Evolutionary conservation across 345 rosid genomes (phyloP).

Genomic region (Hypericum perforatum): DNA sequence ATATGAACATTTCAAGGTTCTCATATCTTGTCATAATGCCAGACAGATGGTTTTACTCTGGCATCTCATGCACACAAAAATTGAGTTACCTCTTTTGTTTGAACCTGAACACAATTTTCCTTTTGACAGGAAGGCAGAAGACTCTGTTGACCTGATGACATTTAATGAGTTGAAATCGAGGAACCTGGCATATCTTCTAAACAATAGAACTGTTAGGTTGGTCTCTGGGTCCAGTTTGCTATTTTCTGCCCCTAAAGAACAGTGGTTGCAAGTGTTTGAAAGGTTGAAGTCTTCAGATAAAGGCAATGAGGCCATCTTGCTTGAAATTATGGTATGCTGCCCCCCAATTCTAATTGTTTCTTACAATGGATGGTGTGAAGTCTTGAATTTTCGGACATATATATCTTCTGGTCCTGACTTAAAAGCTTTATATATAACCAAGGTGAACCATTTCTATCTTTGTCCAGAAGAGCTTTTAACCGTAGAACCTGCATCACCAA

Average conservation of each 20-base stretch:
- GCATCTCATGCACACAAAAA: no score
- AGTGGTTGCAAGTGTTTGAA: conserved; percentile 53
- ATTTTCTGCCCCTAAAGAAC: conserved; percentile 51
- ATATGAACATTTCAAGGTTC: no score
- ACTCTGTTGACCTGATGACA: conserved; percentile 30
- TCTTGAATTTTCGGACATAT: no score
- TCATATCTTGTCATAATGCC: no score
- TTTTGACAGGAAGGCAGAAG: conserved; percentile 28
- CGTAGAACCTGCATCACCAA: no score
- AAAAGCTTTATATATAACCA: no score
- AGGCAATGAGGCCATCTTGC: conserved; percentile 23
- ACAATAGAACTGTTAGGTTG: conserved; percentile 55
- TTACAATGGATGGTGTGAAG: no score
- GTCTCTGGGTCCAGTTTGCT: conserved; percentile 68
- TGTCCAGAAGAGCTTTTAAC: no score
- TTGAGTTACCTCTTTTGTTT: neutral
- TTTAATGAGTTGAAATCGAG: conserved; percentile 57
- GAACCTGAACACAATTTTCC: conserved; percentile 10
- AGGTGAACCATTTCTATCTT: no score
- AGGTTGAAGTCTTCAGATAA: conserved; percentile 26
- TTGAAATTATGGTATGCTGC: conserved; percentile 45
- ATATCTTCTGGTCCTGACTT: no score
- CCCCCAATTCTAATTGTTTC: no score
- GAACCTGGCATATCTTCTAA: conserved; percentile 49
- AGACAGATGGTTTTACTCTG: no score